A percentile compares a stretch with the other conserved stretches of the same genome.
phyloP scores from a whole-genome alignment of 495 filamentous ascomycete genomes.

The Podospora sp. region DNA sequence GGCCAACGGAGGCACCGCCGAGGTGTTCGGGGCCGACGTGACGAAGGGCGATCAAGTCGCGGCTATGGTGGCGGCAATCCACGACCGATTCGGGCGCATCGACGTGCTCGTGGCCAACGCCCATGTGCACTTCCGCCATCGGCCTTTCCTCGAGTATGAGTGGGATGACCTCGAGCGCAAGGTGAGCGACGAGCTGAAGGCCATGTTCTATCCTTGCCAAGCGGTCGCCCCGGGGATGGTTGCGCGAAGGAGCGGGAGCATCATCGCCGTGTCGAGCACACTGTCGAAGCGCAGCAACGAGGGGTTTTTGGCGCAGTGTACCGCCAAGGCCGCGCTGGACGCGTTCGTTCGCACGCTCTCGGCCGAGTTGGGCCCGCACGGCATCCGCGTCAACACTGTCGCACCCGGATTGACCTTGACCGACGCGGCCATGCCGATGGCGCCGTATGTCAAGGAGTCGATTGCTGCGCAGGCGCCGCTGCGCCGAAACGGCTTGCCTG shows the following conservation, averaged over 20 bases:
- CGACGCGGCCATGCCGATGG: background rate
- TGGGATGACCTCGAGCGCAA: background rate
- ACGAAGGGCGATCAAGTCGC: background rate
- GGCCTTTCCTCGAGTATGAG: background rate
- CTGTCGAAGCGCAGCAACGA: conserved; percentile 7
- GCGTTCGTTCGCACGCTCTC: background rate
- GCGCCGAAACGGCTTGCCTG: conserved; percentile 2
- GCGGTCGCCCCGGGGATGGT: conserved; percentile 1
- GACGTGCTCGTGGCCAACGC: conserved; percentile 1
- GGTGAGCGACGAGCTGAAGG: background rate
- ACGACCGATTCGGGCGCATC: conserved; percentile 2
- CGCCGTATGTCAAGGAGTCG: background rate
- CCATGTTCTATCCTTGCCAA: conserved; percentile 1
- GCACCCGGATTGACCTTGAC: conserved; percentile 1
- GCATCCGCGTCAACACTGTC: background rate
- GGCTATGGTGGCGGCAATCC: background rate
- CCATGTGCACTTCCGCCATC: conserved; percentile 3
- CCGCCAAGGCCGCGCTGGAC: background rate
- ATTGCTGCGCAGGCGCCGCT: background rate
- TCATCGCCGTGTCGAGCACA: conserved; percentile 7
- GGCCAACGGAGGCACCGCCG: background rate
- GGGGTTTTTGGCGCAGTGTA: conserved; percentile 3
- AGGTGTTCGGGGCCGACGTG: conserved; percentile 2
- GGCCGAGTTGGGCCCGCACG: background rate
- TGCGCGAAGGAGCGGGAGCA: background rate